Percentiles rank a stretch among this genome's conserved stretches.
phyloP scores from a whole-genome alignment of 371 early-diverging fungal species.

The Dinochytrium kinnereticum region DNA sequence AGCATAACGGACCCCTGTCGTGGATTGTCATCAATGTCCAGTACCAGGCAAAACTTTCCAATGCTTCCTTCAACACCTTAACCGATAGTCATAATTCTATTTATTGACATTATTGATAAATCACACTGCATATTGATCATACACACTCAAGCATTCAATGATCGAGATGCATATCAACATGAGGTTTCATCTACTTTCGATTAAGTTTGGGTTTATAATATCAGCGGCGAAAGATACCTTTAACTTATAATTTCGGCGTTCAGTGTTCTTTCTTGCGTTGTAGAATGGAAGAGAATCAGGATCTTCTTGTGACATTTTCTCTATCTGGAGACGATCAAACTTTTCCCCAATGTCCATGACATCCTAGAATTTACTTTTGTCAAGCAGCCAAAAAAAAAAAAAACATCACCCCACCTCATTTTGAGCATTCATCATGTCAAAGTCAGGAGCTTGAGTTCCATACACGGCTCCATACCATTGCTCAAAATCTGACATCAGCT shows the following conservation, averaged over 20 bases:
- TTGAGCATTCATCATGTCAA: conserved; percentile 34
- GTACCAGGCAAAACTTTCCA: no score
- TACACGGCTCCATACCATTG: conserved; percentile 52
- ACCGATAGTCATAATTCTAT: no score
- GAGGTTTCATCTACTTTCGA: no score
- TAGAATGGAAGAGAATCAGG: conserved; percentile 59
- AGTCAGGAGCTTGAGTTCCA: conserved; percentile 34
- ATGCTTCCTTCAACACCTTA: no score
- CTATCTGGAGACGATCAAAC: conserved; percentile 58
- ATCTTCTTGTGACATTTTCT: conserved; percentile 57
- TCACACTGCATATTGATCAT: no score
- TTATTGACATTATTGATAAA: no score
- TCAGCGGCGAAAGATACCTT: no score
- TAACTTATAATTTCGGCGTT: conserved; percentile 28
- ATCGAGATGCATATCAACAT: no score
- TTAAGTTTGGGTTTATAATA: no score
- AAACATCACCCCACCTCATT: conserved; percentile 21
- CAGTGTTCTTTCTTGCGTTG: conserved; percentile 54
- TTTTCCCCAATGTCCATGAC: conserved; percentile 61
- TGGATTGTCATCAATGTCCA: neutral
- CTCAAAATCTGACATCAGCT: conserved; percentile 60
- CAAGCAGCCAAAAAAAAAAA: neutral
- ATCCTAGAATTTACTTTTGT: conserved; percentile 37
- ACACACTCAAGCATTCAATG: no score
- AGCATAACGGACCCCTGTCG: neutral